phyloP scores from a whole-genome alignment of 2,329 filamentous ascomycete genomes.

The Aspergillus felis region DNA sequence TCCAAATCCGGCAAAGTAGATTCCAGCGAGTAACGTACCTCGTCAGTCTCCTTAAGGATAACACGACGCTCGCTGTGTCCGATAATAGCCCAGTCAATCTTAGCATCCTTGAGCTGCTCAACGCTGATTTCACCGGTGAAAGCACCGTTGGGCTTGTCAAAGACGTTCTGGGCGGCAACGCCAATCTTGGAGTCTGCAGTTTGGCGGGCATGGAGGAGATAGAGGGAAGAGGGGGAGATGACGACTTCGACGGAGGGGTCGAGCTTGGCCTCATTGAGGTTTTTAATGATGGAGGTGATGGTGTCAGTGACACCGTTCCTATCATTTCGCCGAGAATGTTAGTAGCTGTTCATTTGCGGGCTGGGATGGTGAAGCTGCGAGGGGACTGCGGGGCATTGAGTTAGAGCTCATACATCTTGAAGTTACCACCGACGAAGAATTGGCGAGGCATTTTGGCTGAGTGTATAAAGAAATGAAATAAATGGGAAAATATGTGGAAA shows the following conservation, averaged over 20 bases:
- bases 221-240: slow-evolving; percentile 83
- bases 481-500: slow-evolving; percentile 6
- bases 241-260: slow-evolving; percentile 71
- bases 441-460: slow-evolving; percentile 77
- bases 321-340: slow-evolving; percentile 24
- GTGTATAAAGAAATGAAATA: slow-evolving; percentile 5
- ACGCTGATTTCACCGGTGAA: slow-evolving; percentile 97
- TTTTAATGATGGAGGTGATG: slow-evolving; percentile 85
- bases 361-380: slow-evolving; percentile 10
- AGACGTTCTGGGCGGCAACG: slow-evolving; percentile 95
- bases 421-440: slow-evolving; percentile 98
- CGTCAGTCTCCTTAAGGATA: slow-evolving; percentile 80
- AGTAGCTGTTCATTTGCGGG: slow-evolving; percentile 7
- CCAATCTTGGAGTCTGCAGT: slow-evolving; percentile 71
- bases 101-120: slow-evolving; percentile 81
- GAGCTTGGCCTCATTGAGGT: slow-evolving; percentile 81
- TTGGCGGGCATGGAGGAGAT: slow-evolving; percentile 82
- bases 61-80: slow-evolving; percentile 95
- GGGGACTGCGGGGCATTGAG: slow-evolving; percentile 23
- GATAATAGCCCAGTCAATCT: slow-evolving; percentile 84
- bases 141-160: slow-evolving; percentile 92
- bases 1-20: not conserved
- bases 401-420: slow-evolving; percentile 77
- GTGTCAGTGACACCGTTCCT: slow-evolving; percentile 92
- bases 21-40: slow-evolving; percentile 36